phyloP scores from a whole-genome alignment of 1,284 basidiomycete genomes.

The Fomitiporia mediterranea region DNA sequence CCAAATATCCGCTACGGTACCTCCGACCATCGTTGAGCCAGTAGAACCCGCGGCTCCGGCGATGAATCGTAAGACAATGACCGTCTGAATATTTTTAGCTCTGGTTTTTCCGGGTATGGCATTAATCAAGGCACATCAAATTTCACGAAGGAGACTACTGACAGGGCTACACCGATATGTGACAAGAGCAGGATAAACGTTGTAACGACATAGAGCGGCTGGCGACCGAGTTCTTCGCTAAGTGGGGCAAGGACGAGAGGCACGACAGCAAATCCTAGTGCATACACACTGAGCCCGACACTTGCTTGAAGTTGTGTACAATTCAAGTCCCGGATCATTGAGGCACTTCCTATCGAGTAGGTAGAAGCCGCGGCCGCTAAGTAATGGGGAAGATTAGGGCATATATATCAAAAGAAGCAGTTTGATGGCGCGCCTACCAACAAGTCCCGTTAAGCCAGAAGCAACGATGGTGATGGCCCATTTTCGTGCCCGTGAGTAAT shows the following conservation, averaged over 20 bases:
- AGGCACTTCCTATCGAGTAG: conserved; percentile 53
- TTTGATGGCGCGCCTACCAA: conserved; percentile 35
- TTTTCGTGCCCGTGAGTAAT: conserved; percentile 47
- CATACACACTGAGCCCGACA: conserved; percentile 55
- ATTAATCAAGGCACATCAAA: not conserved
- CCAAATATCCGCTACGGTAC: conserved; percentile 74
- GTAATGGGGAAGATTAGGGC: conserved; percentile 24
- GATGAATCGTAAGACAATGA: conserved; percentile 63
- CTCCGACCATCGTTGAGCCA: conserved; percentile 73
- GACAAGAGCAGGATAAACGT: conserved; percentile 53
- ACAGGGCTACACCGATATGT: conserved; percentile 60
- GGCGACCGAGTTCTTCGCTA: conserved; percentile 74
- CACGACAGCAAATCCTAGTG: conserved; percentile 64
- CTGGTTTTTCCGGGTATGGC: conserved; percentile 30
- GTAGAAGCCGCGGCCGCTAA: conserved; percentile 50
- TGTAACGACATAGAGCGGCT: conserved; percentile 61
- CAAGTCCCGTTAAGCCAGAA: conserved; percentile 51
- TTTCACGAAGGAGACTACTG: conserved; percentile 29
- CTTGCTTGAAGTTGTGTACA: conserved; percentile 56
- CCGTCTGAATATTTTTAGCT: conserved; percentile 62
- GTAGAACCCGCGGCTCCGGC: conserved; percentile 67
- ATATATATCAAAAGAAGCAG: conserved; percentile 18
- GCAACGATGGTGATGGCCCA: conserved; percentile 57
- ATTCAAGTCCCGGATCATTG: conserved; percentile 63
- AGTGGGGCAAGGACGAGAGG: conserved; percentile 72